Evolutionary conservation across 2,329 filamentous ascomycete genomes (phyloP), one percentile per base, ranked within the genome.

Genomic region (Cordyceps cicadae): DNA sequence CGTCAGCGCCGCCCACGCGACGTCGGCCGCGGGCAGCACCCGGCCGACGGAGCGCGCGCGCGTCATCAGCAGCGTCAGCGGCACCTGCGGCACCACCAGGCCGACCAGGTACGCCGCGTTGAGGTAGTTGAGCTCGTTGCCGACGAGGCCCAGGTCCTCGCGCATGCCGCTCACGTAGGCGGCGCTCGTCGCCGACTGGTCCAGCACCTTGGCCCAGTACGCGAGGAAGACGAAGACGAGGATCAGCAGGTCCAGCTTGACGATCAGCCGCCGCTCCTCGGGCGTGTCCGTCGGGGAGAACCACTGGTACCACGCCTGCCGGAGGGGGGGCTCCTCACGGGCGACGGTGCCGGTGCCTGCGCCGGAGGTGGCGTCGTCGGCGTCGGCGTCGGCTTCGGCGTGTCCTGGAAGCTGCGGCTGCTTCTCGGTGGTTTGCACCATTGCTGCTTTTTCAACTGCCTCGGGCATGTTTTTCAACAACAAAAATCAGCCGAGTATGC

Each of bases 141-240:
- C 74, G 54, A 77, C 75, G 48, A 84, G 72, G 0, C 70, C 67
- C 1, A 83, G 69, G 59, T 82, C 79, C 64, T 81, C 78, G 66
- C 81, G 75, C 78, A 72, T 72, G 54, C 70, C 70, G 14, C 63
- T 72, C 6, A 75, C 72, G 49, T 71, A 76, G 4, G 74, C 74
- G 3, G 60, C 51, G 39, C 60, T 62, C 17, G 62, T 64, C 17
- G 64, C 64, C n/a, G 64, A 65, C 26, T 62, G 62, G 51, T 67
- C 66, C 12, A 84, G 75, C 62, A 83, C 81, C 66, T 83, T 83
- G 55, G 79, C 75, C 77, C 80, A 84, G 62, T 84, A 83, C 0
- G 78, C 75, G 3, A 84, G 67, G 50, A 83, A 79, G 0, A 80
- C 80, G 65, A 83, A 84, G 0, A 81, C 79, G 0, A 85, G 77